Conservation (phyloP, 2,329 filamentous ascomycete genomes). For the Aspergillus nomiae region DNA sequence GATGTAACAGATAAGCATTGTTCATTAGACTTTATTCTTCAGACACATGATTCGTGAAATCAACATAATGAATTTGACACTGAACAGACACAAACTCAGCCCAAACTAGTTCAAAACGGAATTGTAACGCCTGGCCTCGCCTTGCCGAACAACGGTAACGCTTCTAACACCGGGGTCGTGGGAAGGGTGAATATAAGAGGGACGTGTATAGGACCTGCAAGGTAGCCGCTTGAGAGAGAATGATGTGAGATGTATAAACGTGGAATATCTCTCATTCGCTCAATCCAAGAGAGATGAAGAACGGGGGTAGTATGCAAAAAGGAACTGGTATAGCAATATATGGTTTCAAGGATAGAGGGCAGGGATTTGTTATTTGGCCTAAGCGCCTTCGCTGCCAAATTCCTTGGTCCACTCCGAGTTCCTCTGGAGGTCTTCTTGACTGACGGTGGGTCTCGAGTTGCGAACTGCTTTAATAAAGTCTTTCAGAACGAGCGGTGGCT, state of each 20-base stretch:
- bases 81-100: neutral
- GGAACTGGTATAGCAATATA: neutral
- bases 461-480: slow-evolving; percentile 94
- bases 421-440: slow-evolving; percentile 76
- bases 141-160: slow-evolving; percentile 24
- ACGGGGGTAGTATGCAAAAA: neutral
- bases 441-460: slow-evolving; percentile 85
- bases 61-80: neutral
- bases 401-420: slow-evolving; percentile 95
- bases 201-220: neutral
- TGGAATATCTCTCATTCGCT: neutral
- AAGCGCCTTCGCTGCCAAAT: slow-evolving; percentile 87
- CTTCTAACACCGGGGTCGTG: slow-evolving; percentile 33
- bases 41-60: slow-evolving; percentile 6
- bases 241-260: neutral
- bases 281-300: neutral
- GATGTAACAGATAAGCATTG: slow-evolving; percentile 3
- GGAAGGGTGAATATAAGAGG: slow-evolving; percentile 1
- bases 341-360: neutral
- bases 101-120: slow-evolving; percentile 12
- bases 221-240: neutral
- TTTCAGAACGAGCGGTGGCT: slow-evolving; percentile 82
- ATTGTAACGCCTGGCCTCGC: slow-evolving; percentile 33
- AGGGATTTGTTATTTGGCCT: slow-evolving; percentile 14
- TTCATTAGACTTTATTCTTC: slow-evolving; percentile 7